Conservation (phyloP, 106 monocot genomes). For the Dendrobium nobile region DNA sequence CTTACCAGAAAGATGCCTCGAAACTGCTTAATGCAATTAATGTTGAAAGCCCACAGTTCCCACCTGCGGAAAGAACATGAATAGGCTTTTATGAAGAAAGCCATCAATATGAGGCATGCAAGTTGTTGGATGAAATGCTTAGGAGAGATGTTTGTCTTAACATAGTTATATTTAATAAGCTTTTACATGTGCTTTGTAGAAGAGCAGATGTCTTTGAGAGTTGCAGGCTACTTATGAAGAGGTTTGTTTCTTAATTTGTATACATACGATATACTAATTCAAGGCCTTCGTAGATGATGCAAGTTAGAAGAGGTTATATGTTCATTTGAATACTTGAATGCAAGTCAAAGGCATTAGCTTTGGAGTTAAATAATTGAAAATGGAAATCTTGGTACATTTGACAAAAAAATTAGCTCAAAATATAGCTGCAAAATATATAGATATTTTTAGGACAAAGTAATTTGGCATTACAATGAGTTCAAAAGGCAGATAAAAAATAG, state of each 20-base stretch:
- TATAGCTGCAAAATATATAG: too few relatives aligned
- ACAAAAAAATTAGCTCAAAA: too few relatives aligned
- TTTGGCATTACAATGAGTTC: too few relatives aligned
- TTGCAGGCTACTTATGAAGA: conserved; percentile 42
- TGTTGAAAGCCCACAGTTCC: too few relatives aligned
- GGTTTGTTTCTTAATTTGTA: conserved; percentile 53
- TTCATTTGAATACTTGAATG: conserved; percentile 44
- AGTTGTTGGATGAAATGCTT: conserved; percentile 84
- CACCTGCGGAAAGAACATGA: too few relatives aligned
- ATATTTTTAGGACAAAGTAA: too few relatives aligned
- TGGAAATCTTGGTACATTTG: too few relatives aligned
- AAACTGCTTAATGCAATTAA: too few relatives aligned
- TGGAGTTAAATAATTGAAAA: too few relatives aligned
- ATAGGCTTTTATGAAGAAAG: conserved; percentile 46
- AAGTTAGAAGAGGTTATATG: conserved; percentile 41
- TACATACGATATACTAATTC: conserved; percentile 71
- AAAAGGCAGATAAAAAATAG: too few relatives aligned
- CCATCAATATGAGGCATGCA: conserved; percentile 29
- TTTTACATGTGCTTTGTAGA: conserved; percentile 65
- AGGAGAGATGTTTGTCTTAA: conserved; percentile 33
- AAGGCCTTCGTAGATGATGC: conserved; percentile 60
- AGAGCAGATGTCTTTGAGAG: conserved; percentile 52
- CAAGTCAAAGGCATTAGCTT: too few relatives aligned
- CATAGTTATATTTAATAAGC: conserved; percentile 66
- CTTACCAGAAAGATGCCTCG: too few relatives aligned